Conservation (phyloP, 441 rosid species). For the Euphorbia schlechtendalii region DNA sequence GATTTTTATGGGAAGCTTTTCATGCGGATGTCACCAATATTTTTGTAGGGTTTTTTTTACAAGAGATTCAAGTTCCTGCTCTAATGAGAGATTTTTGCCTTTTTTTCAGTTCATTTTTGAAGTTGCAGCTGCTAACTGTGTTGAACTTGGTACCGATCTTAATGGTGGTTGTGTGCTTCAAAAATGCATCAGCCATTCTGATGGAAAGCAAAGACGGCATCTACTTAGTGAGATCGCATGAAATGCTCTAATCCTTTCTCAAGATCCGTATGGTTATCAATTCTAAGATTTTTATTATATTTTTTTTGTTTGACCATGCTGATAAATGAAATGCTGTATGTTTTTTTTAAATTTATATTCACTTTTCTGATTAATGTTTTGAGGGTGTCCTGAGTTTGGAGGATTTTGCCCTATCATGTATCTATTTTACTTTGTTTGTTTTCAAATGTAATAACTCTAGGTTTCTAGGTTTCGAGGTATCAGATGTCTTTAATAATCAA, state of each 20-base stretch:
- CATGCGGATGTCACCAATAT: no score
- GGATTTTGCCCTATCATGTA: no score
- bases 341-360: no score
- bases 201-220: conserved; percentile 42
- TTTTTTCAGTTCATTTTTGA: conserved; percentile 56
- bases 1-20: no score
- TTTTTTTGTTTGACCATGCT: neutral
- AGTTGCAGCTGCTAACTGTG: conserved; percentile 54
- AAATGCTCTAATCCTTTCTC: conserved; percentile 65
- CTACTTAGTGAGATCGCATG: conserved; percentile 53
- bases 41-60: no score
- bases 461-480: no score
- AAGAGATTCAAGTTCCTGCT: conserved; percentile 1
- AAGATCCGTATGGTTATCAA: conserved; percentile 71
- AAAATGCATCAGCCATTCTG: conserved; percentile 55
- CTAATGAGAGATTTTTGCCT: conserved; percentile 8
- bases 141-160: conserved; percentile 68
- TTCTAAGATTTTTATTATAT: neutral
- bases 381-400: no score
- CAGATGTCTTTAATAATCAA: no score
- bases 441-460: no score
- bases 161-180: conserved; percentile 88
- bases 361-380: no score
- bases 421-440: no score
- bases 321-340: no score